A percentile compares a stretch with the other conserved stretches of the same genome.
Conservation (phyloP, 75 land plant genomes). For the Sequoiadendron giganteum region DNA sequence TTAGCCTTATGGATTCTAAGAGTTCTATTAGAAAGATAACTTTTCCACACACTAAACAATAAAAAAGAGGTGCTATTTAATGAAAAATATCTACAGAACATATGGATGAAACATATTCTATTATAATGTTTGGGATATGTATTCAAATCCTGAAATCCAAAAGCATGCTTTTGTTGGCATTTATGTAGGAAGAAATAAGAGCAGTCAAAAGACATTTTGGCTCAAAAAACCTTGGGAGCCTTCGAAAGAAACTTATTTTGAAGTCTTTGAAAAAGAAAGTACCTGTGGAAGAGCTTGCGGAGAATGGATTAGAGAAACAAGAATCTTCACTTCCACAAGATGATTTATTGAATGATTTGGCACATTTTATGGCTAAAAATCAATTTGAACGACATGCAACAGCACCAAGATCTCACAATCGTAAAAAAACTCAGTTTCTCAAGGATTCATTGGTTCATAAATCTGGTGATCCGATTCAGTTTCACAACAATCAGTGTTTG, state of each 20-base stretch:
- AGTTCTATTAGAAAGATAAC: not conserved
- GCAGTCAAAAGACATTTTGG: no score
- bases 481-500: not conserved
- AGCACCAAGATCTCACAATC: not conserved
- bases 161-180: not conserved
- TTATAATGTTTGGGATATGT: not conserved
- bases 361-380: slow-evolving; percentile 5
- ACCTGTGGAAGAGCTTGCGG: no score
- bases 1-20: not conserved
- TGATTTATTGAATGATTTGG: not conserved
- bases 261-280: no score
- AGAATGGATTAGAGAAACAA: no score
- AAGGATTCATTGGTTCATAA: not conserved
- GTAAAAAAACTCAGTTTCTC: not conserved
- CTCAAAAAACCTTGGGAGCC: no score
- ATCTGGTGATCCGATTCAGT: not conserved
- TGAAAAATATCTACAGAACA: not conserved
- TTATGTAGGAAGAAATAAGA: not conserved
- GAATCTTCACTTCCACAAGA: no score
- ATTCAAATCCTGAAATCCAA: not conserved
- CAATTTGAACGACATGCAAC: not conserved
- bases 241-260: no score
- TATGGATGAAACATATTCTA: not conserved
- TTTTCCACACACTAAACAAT: not conserved
- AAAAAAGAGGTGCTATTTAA: not conserved